Percentiles rank a stretch among this genome's conserved stretches.
Evolutionary conservation across 192 early-diverging fungal genomes (phyloP).

Genomic region (Rhizoclosmatium globosum): DNA sequence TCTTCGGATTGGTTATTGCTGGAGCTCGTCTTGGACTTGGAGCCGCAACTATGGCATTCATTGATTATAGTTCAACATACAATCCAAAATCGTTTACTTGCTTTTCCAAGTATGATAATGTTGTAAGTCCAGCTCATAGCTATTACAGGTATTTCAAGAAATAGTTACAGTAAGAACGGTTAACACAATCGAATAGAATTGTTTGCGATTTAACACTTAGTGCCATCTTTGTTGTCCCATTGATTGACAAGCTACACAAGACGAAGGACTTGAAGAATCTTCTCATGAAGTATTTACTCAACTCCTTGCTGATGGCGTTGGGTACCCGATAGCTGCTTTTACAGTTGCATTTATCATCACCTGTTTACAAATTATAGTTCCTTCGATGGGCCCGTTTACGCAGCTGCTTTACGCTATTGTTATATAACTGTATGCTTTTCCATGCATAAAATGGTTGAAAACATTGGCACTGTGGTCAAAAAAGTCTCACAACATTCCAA

Average conservation of each 20-base stretch:
- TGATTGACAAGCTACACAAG: background rate
- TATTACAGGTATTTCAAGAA: background rate
- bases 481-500: too few species aligned
- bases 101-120: background rate
- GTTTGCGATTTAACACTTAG: background rate
- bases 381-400: background rate
- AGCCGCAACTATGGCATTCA: background rate
- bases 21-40: background rate
- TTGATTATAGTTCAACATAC: background rate
- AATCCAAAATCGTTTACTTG: background rate
- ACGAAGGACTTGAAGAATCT: background rate
- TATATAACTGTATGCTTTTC: background rate
- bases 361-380: background rate
- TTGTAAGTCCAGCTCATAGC: background rate
- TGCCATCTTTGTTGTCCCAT: background rate
- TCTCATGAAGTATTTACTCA: background rate
- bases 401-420: conserved; percentile 3
- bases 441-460: background rate
- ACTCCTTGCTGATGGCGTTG: background rate
- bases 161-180: background rate
- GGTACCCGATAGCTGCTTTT: background rate
- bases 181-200: background rate
- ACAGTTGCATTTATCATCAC: background rate
- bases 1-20: background rate
- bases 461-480: too few species aligned